phyloP scores from a whole-genome alignment of 805 yeast genomes.

The Brettanomyces anomalus region DNA sequence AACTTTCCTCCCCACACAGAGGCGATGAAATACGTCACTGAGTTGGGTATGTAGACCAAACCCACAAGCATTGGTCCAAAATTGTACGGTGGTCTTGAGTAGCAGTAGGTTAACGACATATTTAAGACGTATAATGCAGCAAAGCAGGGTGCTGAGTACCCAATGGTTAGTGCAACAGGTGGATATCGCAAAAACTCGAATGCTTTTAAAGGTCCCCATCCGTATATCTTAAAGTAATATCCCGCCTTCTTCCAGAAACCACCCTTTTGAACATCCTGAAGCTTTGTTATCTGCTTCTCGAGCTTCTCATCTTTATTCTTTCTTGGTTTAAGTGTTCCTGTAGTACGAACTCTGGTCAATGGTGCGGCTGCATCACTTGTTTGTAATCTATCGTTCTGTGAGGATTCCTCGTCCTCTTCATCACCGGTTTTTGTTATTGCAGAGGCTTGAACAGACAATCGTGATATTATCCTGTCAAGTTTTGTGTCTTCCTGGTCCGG shows the following conservation, averaged over 20 bases:
- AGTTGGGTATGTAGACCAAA: conserved; percentile 73
- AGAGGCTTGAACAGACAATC: conserved; percentile 23
- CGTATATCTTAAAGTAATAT: conserved; percentile 33
- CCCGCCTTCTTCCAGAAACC: conserved; percentile 12
- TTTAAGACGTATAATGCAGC: conserved; percentile 65
- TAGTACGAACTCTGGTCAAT: conserved; percentile 23
- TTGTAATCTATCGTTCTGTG: conserved; percentile 4
- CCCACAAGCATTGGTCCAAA: conserved; percentile 62
- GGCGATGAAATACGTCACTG: conserved; percentile 66
- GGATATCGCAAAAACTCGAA: conserved; percentile 57
- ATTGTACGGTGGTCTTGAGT: conserved; percentile 57
- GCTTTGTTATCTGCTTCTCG: conserved; percentile 13
- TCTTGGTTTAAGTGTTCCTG: conserved; percentile 11
- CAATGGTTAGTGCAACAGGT: conserved; percentile 59
- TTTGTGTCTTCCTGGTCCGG: conserved; percentile 14
- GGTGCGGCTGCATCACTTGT: conserved; percentile 31
- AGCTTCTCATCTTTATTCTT: conserved; percentile 14
- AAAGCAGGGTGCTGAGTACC: conserved; percentile 65
- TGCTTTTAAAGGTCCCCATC: conserved; percentile 53
- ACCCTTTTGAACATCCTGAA: conserved; percentile 13
- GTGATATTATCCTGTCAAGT: conserved; percentile 27
- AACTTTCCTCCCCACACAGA: conserved; percentile 76
- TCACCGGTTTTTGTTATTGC: conserved; percentile 11
- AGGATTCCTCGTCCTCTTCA: conserved; percentile 14
- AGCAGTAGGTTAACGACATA: conserved; percentile 58